Base-by-base conservation (phyloP, 106 monocot species). In the Ottelia alismoides region DNA sequence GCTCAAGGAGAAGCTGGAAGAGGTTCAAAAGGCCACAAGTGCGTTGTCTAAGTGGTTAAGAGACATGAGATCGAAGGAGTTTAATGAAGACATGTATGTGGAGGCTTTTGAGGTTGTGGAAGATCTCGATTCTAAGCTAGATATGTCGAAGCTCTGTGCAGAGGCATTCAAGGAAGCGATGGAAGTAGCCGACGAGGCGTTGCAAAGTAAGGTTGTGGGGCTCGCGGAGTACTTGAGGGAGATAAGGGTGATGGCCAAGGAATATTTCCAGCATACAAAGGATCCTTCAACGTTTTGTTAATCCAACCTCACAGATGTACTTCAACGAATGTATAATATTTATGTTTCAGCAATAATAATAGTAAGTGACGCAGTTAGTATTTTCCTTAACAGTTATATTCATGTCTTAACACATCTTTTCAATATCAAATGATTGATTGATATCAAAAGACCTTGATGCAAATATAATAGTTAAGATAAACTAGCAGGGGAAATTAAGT, bases 221-320 rank as follows among this genome's bases (percentile, higher is more conserved):
- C 18, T 71, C 1, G 49, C 29, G 0, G 55, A 1, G 1, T 76
- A 76, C 47, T 7, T 76, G 18, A 76, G 58, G 66, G 60, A 71
- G 55, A 51, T 70, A 40, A 76, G 76, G 44, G 2, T 14, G 22
- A 46, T 76, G 54, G 28, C 66, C 1, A 52, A 60, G 45, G 61
- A 71, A 27, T 66, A 76, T 45, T 76, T 71, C 61, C 47, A 55
- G 30, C 50, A 61, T n/a, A n/a, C n/a, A n/a, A n/a, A n/a, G n/a
- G n/a, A n/a, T n/a, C n/a, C n/a, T n/a, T n/a, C n/a, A n/a, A n/a
- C n/a, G n/a, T n/a, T n/a, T n/a, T n/a, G n/a, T n/a, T n/a, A n/a
- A n/a, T n/a, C n/a, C n/a, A n/a, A n/a, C n/a, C n/a, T n/a, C n/a
- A n/a, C n/a, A n/a, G n/a, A n/a, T n/a, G n/a, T n/a, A n/a, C n/a